Percentiles rank a stretch among this genome's conserved stretches.
Evolutionary conservation across 257 asterid species (phyloP).

Genomic region (Striga asiatica): DNA sequence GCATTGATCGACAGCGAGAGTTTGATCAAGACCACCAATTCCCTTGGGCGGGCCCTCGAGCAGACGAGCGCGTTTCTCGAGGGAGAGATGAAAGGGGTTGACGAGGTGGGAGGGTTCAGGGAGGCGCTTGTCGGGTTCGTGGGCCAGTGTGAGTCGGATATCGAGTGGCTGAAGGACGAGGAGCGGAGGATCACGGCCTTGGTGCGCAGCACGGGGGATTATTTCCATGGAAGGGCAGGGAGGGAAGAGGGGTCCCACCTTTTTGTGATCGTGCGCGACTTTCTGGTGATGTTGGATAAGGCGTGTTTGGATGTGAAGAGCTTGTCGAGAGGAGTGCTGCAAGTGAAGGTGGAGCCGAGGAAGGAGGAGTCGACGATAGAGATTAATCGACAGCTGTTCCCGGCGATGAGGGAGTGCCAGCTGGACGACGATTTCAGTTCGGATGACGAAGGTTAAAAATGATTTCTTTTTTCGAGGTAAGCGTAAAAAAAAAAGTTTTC

Average conservation of each 20-base stretch:
- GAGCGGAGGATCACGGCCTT: conserved; percentile 56
- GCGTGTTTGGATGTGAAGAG: conserved; percentile 47
- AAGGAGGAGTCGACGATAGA: conserved; percentile 45
- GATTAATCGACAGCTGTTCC: conserved; percentile 39
- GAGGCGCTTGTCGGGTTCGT: conserved; percentile 31
- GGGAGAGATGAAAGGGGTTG: conserved; percentile 42
- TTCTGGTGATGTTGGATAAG: conserved; percentile 68
- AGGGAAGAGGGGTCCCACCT: conserved; percentile 58
- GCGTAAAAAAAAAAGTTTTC: not conserved
- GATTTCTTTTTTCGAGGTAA: conserved; percentile 6
- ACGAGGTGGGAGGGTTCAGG: conserved; percentile 41
- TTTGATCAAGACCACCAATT: conserved; percentile 42
- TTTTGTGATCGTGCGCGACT: conserved; percentile 64
- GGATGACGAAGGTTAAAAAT: conserved; percentile 53
- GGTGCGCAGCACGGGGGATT: conserved; percentile 77
- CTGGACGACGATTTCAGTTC: conserved; percentile 47
- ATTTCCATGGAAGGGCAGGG: conserved; percentile 70
- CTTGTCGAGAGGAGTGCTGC: conserved; percentile 20
- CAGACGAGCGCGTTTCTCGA: too few relatives aligned
- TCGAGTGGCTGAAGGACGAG: conserved; percentile 37
- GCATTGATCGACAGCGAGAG: conserved; percentile 50
- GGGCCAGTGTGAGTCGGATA: conserved; percentile 45
- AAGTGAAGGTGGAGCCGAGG: conserved; percentile 24
- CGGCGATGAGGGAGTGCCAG: conserved; percentile 56
- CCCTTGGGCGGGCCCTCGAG: too few relatives aligned